phyloP scores from a whole-genome alignment of 345 rosid genomes.

The Carallia brachiata region DNA sequence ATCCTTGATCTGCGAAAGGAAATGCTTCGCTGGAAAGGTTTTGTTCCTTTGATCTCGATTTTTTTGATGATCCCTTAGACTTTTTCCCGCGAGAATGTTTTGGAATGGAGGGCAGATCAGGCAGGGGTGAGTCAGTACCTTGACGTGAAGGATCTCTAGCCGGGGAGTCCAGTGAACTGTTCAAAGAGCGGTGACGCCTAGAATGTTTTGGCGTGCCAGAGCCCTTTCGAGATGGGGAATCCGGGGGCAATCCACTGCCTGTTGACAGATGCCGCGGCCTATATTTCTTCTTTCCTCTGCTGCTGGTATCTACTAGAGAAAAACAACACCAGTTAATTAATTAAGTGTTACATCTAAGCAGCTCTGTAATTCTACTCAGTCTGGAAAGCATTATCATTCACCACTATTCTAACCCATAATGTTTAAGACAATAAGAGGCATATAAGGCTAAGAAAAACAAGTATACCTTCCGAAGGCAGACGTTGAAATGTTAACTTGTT shows the following conservation, averaged over 20 bases:
- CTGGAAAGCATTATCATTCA: too few species aligned
- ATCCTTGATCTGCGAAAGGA: conserved; percentile 12
- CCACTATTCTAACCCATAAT: neutral
- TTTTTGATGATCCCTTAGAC: conserved; percentile 13
- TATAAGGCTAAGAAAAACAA: neutral
- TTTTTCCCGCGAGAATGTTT: conserved; percentile 26
- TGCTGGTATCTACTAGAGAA: conserved; percentile 22
- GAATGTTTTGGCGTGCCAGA: conserved; percentile 35
- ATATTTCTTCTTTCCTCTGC: conserved; percentile 33
- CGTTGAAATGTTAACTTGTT: conserved; percentile 3
- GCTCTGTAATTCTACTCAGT: too few species aligned
- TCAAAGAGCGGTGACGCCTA: conserved; percentile 34
- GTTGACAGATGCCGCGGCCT: conserved; percentile 31
- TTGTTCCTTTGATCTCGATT: conserved; percentile 22
- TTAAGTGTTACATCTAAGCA: neutral
- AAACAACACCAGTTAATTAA: neutral
- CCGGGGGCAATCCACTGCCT: neutral
- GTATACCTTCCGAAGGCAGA: conserved; percentile 27
- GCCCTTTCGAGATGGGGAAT: conserved; percentile 17
- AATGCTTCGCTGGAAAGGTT: conserved; percentile 10
- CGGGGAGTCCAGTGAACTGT: conserved; percentile 27
- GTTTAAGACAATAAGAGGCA: neutral
- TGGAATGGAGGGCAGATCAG: conserved; percentile 21
- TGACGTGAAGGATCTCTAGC: conserved; percentile 8
- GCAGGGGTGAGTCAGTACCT: conserved; percentile 15